Conservation (phyloP, 495 filamentous ascomycete species). For the Astrothelium subdiscretum region DNA sequence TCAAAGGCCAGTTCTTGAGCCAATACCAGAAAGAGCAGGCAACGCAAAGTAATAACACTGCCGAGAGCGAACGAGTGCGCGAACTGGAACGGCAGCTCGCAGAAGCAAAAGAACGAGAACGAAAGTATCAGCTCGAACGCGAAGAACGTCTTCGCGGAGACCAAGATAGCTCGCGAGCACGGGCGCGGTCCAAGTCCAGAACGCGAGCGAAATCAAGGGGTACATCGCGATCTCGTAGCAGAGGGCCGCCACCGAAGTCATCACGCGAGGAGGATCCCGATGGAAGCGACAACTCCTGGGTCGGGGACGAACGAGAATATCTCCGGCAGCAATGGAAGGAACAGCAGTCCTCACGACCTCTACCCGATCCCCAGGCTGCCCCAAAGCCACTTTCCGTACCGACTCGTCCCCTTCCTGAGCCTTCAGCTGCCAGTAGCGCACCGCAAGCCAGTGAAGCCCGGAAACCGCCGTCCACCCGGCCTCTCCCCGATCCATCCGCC, state of each 20-base stretch:
- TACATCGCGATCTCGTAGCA: conserved; percentile 12
- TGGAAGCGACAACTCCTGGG: conserved; percentile 52
- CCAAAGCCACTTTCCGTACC: conserved; percentile 21
- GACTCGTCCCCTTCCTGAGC: conserved; percentile 33
- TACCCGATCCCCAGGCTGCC: conserved; percentile 22
- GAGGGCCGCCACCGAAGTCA: conserved; percentile 23
- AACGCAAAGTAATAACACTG: conserved; percentile 20
- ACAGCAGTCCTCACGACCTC: conserved; percentile 11
- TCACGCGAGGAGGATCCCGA: conserved; percentile 1
- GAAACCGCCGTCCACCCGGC: conserved; percentile 20
- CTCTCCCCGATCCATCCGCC: conserved; percentile 40
- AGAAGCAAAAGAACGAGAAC: conserved; percentile 73
- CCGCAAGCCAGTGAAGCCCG: neutral
- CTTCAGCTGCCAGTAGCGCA: conserved; percentile 3
- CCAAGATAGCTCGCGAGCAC: conserved; percentile 4
- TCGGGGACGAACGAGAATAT: conserved; percentile 62
- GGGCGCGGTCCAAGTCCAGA: conserved; percentile 7
- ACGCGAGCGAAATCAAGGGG: conserved; percentile 7
- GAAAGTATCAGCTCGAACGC: conserved; percentile 70
- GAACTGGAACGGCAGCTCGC: conserved; percentile 81
- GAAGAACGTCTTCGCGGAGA: conserved; percentile 41
- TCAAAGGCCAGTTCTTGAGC: conserved; percentile 75
- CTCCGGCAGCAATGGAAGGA: conserved; percentile 57
- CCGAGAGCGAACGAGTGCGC: conserved; percentile 50
- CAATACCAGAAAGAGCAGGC: conserved; percentile 59